These are phyloP conservation scores for Dryas drummondii DNA, from an alignment of 306 rosid species.

Conservation along the genomic window DNA sequence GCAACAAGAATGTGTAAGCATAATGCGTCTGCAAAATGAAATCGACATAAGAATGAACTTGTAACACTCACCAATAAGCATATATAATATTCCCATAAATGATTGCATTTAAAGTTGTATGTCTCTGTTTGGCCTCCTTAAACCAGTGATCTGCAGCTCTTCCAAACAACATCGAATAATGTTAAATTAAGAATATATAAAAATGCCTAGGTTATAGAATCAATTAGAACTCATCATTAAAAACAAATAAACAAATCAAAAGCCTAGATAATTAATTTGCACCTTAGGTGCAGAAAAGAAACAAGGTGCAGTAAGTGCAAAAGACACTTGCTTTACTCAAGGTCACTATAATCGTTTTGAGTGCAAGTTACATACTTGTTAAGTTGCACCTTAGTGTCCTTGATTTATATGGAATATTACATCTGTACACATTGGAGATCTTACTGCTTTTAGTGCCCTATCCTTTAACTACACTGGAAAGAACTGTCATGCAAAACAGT, in stretches of 20 bases:
- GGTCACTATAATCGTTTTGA: not conserved
- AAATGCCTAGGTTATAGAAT: constrained; percentile 9
- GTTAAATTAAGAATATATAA: constrained; percentile 40
- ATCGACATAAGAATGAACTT: constrained; percentile 18
- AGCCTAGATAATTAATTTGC: constrained; percentile 4
- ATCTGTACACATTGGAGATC: not conserved
- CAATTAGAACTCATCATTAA: constrained; percentile 15
- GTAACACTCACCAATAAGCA: constrained; percentile 74
- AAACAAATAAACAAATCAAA: constrained; percentile 19
- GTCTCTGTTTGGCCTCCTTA: constrained; percentile 78
- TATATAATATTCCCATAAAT: constrained; percentile 87
- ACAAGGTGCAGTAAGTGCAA: not conserved
- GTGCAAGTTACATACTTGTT: not conserved
- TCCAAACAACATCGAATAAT: constrained; percentile 52
- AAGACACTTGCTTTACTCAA: not conserved
- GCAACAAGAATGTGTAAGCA: not conserved
- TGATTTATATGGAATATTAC: not conserved
- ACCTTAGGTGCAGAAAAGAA: constrained; percentile 11
- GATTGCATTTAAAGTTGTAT: constrained; percentile 71
- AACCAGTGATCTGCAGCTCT: constrained; percentile 99
- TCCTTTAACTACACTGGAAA: not conserved
- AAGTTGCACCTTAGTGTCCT: not conserved
- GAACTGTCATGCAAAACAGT: not conserved
- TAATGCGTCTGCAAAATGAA: constrained; percentile 5
- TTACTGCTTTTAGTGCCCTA: not conserved